Percentiles rank a stretch among this genome's conserved stretches.
Evolutionary conservation across 202 grass and related monocot genomes (phyloP).

Genomic region (Panicum hallii): DNA sequence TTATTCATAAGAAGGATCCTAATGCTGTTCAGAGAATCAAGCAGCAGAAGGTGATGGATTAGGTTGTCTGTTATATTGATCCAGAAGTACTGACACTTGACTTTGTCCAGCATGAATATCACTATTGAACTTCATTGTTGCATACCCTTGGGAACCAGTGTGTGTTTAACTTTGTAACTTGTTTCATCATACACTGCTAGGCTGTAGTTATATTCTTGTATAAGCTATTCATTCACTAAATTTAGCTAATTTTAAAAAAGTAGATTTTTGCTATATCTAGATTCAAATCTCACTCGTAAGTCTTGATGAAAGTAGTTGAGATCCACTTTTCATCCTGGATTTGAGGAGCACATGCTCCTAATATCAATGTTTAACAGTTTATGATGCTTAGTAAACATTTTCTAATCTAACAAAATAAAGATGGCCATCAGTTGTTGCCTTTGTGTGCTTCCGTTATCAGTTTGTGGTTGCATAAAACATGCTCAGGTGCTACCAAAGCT

Average conservation of each 20-base stretch:
- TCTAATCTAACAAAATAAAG: conserved; percentile 9
- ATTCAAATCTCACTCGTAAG: background rate
- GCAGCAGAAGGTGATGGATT: conserved; percentile 78
- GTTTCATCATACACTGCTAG: background rate
- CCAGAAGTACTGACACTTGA: background rate
- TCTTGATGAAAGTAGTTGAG: conserved; percentile 21
- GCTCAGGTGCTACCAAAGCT: background rate
- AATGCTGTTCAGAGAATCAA: conserved; percentile 82
- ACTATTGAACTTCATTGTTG: background rate
- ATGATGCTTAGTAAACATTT: background rate
- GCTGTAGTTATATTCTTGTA: conserved; percentile 6
- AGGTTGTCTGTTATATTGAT: conserved; percentile 18
- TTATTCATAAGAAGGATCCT: conserved; percentile 90
- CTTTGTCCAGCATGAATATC: conserved; percentile 13
- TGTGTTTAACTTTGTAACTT: background rate
- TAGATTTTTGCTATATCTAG: background rate
- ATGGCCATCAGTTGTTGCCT: background rate
- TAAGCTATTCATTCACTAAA: background rate
- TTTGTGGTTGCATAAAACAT: conserved; percentile 20
- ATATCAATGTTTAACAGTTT: conserved; percentile 12
- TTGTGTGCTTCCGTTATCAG: conserved; percentile 31
- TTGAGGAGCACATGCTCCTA: conserved; percentile 12
- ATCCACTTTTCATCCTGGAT: background rate
- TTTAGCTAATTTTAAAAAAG: background rate
- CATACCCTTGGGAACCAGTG: background rate